These are phyloP conservation scores for Bisporella sp. DNA, from an alignment of 2,329 filamentous ascomycete genomes.

Conservation along the genomic window DNA sequence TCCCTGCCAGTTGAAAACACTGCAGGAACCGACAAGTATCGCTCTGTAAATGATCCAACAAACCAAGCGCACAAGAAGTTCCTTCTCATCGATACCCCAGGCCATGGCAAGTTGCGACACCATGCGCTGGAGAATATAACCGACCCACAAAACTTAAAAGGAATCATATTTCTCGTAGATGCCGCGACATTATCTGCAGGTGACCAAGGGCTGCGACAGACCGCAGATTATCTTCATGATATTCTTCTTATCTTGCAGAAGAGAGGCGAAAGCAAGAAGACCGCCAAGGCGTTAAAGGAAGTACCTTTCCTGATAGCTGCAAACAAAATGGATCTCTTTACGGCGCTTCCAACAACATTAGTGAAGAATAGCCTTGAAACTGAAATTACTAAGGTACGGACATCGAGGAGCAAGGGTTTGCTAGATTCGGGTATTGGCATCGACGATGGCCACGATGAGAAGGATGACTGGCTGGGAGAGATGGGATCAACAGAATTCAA, in stretches of 20 bases:
- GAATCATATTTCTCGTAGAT: conserved; percentile 85
- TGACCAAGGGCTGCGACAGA: conserved; percentile 56
- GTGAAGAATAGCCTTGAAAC: conserved; percentile 70
- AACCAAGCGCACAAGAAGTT: conserved; percentile 57
- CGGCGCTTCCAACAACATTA: conserved; percentile 71
- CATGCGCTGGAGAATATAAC: conserved; percentile 50
- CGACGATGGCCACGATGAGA: conserved; percentile 55
- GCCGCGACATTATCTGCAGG: conserved; percentile 57
- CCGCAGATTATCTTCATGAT: conserved; percentile 84
- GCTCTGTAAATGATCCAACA: conserved; percentile 58
- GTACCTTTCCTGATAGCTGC: conserved; percentile 79
- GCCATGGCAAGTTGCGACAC: conserved; percentile 86
- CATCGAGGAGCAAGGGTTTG: conserved; percentile 71
- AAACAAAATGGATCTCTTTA: conserved; percentile 96
- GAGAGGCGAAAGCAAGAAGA: conserved; percentile 48
- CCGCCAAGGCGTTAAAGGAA: conserved; percentile 48
- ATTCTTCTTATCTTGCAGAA: conserved; percentile 78
- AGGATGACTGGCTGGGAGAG: conserved; percentile 79
- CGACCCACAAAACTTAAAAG: conserved; percentile 48
- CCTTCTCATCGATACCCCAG: conserved; percentile 80
- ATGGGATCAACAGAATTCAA: conserved; percentile 71
- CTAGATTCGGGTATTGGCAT: conserved; percentile 72
- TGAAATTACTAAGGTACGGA: conserved; percentile 73
- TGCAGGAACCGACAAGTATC: conserved; percentile 54
- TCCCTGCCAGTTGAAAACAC: conserved; percentile 44